These are phyloP conservation scores for Arabis hirsuta DNA, from an alignment of 345 rosid genomes.

Conservation along the genomic window DNA sequence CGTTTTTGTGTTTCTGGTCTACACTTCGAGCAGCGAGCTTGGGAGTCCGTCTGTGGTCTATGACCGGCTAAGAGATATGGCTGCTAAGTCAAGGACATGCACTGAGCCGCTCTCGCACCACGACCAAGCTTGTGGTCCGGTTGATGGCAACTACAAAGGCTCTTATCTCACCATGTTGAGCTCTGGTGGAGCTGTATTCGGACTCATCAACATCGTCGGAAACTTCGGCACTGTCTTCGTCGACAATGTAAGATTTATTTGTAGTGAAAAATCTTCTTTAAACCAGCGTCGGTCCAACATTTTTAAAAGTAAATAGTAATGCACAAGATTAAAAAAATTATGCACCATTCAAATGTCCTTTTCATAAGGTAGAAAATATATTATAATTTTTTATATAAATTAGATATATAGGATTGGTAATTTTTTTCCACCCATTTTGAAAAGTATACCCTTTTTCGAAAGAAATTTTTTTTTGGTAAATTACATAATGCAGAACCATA, in stretches of 20 bases:
- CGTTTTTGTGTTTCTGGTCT: conserved; percentile 82
- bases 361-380: too few species aligned
- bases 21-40: conserved; percentile 73
- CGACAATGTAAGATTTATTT: conserved; percentile 69
- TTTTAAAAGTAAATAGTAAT: too few species aligned
- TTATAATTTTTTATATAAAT: too few species aligned
- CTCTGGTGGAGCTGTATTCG: conserved; percentile 90
- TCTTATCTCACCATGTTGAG: conserved; percentile 88
- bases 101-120: conserved; percentile 69
- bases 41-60: conserved; percentile 77
- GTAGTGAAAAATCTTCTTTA: not conserved
- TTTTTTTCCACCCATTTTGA: too few species aligned
- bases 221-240: conserved; percentile 93
- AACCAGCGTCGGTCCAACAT: too few species aligned
- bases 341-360: too few species aligned
- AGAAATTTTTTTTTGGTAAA: too few species aligned
- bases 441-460: too few species aligned
- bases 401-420: too few species aligned
- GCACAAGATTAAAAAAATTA: too few species aligned
- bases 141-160: conserved; percentile 69
- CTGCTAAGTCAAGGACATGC: conserved; percentile 71
- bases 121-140: conserved; percentile 88
- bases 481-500: too few species aligned
- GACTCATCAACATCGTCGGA: conserved; percentile 87
- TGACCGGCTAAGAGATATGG: conserved; percentile 55